A percentile compares a stretch with the other conserved stretches of the same genome.
Evolutionary conservation across 176 grass and related monocot genomes (phyloP).

Genomic region (Zea luxurians): DNA sequence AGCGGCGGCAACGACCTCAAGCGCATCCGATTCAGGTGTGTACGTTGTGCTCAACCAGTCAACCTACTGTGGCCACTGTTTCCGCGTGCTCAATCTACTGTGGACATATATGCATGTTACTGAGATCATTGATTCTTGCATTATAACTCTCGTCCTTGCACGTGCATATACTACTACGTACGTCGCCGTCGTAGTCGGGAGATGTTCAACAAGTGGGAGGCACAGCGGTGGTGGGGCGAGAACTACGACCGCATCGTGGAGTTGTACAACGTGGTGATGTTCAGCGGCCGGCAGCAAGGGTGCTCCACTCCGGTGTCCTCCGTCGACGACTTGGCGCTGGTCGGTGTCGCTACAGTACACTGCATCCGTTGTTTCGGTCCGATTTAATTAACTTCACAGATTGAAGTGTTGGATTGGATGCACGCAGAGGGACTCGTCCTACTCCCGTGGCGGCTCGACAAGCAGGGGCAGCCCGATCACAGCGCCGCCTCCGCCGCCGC

Average conservation of each 20-base stretch:
- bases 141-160: neutral
- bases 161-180: neutral
- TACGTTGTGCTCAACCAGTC: slow-evolving; percentile 19
- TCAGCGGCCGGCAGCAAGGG: slow-evolving; percentile 80
- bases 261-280: slow-evolving; percentile 91
- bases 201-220: slow-evolving; percentile 98
- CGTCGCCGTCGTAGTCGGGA: slow-evolving; percentile 55
- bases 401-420: neutral
- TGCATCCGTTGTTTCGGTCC: neutral
- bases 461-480: slow-evolving; percentile 52
- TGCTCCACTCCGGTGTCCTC: slow-evolving; percentile 69
- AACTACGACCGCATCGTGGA: slow-evolving; percentile 98
- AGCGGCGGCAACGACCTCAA: slow-evolving; percentile 89
- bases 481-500: slow-evolving; percentile 21
- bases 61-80: neutral
- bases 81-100: neutral
- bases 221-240: slow-evolving; percentile 99
- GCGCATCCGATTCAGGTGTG: slow-evolving; percentile 93
- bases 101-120: too few relatives aligned
- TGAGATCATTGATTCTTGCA: neutral
- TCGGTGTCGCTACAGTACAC: slow-evolving; percentile 10
- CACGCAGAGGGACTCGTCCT: slow-evolving; percentile 76
- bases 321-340: slow-evolving; percentile 67
- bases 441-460: slow-evolving; percentile 66
- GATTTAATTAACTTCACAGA: neutral